Evolutionary conservation across 139 green algal genomes (phyloP).

Genomic region (Tetraselmis striata): DNA sequence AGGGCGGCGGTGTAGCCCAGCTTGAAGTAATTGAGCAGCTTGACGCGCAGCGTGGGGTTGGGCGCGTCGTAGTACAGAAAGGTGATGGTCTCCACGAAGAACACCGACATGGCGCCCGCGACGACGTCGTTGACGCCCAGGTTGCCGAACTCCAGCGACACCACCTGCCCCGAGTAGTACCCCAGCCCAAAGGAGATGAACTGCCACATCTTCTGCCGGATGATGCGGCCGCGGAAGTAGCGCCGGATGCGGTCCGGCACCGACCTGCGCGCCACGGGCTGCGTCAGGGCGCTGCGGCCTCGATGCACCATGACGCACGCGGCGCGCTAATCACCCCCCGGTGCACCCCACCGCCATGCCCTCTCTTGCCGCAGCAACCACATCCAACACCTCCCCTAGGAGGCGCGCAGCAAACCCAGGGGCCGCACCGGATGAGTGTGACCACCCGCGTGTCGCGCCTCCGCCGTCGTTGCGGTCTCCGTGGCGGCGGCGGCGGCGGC

Average conservation of each 20-base stretch:
- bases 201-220: background rate
- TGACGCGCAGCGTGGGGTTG: conserved; percentile 19
- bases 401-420: background rate
- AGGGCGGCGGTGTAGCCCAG: conserved; percentile 41
- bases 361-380: too few species aligned
- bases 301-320: too few species aligned
- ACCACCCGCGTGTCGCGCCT: background rate
- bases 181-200: conserved; percentile 26
- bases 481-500: too few species aligned
- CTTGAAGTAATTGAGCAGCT: conserved; percentile 59
- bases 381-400: too few species aligned
- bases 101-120: conserved; percentile 44
- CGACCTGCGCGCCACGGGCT: background rate
- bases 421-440: background rate
- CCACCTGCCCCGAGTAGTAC: conserved; percentile 48
- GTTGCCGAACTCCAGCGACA: conserved; percentile 55
- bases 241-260: background rate
- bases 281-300: background rate
- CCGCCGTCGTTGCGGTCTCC: too few species aligned
- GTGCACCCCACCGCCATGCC: background rate
- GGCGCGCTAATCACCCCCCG: background rate
- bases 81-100: conserved; percentile 45
- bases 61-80: conserved; percentile 27
- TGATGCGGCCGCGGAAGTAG: background rate
- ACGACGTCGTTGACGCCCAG: conserved; percentile 66